These are phyloP conservation scores for Ormosia semicastrata DNA, from an alignment of 306 rosid species.

Conservation along the genomic window DNA sequence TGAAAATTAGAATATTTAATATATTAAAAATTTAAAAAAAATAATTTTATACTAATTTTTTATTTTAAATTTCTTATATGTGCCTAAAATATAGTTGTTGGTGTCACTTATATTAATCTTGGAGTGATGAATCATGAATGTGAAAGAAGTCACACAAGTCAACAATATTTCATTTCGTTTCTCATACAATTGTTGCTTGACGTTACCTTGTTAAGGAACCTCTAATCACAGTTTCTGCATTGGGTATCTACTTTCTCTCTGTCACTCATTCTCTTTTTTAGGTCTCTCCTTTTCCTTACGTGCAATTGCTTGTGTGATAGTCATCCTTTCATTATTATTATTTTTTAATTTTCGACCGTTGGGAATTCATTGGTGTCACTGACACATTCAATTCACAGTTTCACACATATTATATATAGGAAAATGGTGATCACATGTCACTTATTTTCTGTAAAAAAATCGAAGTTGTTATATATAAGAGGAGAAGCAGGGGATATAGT, in stretches of 20 bases:
- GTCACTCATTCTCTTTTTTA: background rate
- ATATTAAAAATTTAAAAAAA: too few species aligned
- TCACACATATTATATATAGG: background rate
- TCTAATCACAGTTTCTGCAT: constrained; percentile 10
- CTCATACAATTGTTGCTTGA: background rate
- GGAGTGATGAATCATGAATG: background rate
- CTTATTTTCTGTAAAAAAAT: too few species aligned
- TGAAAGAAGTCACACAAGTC: background rate
- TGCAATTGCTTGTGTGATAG: background rate
- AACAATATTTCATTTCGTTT: background rate
- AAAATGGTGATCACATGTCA: too few species aligned
- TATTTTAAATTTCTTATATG: too few species aligned
- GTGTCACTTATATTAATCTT: background rate
- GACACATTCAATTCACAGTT: background rate
- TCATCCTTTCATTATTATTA: background rate
- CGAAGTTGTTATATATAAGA: too few species aligned
- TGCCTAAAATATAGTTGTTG: too few species aligned
- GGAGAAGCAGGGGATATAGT: background rate
- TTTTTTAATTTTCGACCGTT: background rate
- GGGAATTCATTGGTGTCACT: background rate
- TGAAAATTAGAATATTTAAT: too few species aligned
- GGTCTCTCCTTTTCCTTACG: background rate
- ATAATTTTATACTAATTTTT: too few species aligned
- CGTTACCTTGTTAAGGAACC: background rate
- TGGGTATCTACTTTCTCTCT: constrained; percentile 18